Percentiles rank a stretch among this genome's conserved stretches.
Conservation (phyloP, 139 green algal genomes). For the Tetraselmis chui region DNA sequence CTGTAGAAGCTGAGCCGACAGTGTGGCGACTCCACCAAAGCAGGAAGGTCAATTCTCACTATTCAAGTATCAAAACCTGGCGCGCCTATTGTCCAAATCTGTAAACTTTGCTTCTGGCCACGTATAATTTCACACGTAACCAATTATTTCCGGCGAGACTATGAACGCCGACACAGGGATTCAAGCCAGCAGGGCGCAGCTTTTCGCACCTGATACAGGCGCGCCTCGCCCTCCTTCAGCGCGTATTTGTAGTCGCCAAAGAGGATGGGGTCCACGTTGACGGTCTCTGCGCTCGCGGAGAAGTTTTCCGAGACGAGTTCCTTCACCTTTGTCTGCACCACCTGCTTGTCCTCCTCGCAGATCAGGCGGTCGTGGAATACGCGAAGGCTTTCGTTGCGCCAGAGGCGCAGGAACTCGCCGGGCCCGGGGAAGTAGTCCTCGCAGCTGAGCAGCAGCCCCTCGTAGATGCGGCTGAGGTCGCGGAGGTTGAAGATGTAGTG, state of each 20-base stretch:
- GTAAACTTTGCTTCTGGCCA: too few relatives aligned
- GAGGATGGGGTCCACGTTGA: constrained; percentile 59
- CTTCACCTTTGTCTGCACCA: constrained; percentile 38
- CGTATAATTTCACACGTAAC: too few relatives aligned
- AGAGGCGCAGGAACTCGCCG: constrained; percentile 55
- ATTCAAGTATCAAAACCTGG: too few relatives aligned
- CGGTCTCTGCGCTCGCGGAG: constrained; percentile 18
- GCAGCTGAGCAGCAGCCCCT: constrained; percentile 57
- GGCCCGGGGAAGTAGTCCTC: constrained; percentile 36
- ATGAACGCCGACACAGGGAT: too few relatives aligned
- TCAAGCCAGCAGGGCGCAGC: too few relatives aligned
- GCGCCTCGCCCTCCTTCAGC: constrained; percentile 24
- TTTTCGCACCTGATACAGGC: constrained; percentile 57
- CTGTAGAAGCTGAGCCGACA: too few relatives aligned
- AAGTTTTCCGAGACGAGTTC: constrained; percentile 35
- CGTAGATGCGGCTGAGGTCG: constrained; percentile 58
- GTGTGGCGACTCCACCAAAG: too few relatives aligned
- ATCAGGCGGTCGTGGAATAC: constrained; percentile 75
- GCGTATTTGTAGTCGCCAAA: constrained; percentile 64
- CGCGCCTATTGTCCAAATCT: too few relatives aligned
- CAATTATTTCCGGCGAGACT: too few relatives aligned
- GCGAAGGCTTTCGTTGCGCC: constrained; percentile 62
- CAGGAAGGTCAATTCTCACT: too few relatives aligned
- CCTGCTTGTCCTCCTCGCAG: constrained; percentile 36
- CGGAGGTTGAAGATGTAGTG: constrained; percentile 86